These are phyloP conservation scores for Gyrodon lividus DNA, from an alignment of 768 basidiomycete genomes.

Conservation along the genomic window DNA sequence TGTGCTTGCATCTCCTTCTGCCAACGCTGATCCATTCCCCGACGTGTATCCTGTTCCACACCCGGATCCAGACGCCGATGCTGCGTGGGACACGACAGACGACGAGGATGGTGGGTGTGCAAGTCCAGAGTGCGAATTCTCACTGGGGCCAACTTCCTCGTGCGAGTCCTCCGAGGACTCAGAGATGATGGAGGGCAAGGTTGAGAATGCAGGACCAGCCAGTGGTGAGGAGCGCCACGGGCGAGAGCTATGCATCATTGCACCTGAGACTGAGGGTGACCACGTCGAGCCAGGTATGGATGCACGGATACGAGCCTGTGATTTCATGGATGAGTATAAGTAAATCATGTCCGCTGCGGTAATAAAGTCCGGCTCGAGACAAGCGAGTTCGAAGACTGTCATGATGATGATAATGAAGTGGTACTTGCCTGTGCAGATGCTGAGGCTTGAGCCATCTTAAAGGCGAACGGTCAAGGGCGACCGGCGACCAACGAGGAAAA, in stretches of 20 bases:
- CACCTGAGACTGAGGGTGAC: conserved; percentile 3
- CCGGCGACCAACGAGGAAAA: neutral
- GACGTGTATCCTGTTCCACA: conserved; percentile 17
- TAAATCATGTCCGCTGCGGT: neutral
- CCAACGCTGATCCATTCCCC: conserved; percentile 2
- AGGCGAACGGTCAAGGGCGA: neutral
- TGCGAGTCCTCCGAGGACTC: conserved; percentile 22
- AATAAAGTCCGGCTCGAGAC: neutral
- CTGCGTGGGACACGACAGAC: conserved; percentile 17
- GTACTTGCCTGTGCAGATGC: neutral
- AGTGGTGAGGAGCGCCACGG: conserved; percentile 33
- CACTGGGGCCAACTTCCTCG: conserved; percentile 1
- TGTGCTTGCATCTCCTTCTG: conserved; percentile 19
- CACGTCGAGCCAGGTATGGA: conserved; percentile 1
- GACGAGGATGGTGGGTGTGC: conserved; percentile 12
- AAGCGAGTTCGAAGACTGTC: neutral
- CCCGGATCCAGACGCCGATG: conserved; percentile 10
- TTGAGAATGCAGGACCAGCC: conserved; percentile 26
- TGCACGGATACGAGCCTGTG: conserved; percentile 20
- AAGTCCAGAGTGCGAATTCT: neutral
- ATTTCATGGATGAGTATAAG: conserved; percentile 15
- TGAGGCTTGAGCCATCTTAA: neutral
- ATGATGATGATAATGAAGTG: neutral
- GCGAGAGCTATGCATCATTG: conserved; percentile 16
- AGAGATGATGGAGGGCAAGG: conserved; percentile 21